A percentile compares a stretch with the other conserved stretches of the same genome.
phyloP scores from a whole-genome alignment of 2,329 filamentous ascomycete genomes.

The Colletotrichum cuscutae region DNA sequence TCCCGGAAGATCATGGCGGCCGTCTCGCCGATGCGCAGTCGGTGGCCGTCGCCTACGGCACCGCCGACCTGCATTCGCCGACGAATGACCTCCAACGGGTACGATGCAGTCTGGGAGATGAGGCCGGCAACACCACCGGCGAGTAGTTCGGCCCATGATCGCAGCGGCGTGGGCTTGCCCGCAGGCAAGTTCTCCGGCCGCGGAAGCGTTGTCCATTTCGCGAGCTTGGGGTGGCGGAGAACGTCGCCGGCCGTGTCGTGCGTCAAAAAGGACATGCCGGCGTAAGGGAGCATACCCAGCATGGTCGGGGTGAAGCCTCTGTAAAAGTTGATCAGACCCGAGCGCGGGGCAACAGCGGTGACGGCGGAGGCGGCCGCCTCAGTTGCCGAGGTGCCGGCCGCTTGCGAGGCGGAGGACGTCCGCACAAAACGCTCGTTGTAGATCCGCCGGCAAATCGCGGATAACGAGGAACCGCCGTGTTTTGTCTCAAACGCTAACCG shows the following conservation, averaged over 20 bases:
- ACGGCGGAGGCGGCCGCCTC: slow-evolving; percentile 53
- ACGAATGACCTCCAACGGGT: slow-evolving; percentile 92
- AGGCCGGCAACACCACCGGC: slow-evolving; percentile 89
- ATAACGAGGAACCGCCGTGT: slow-evolving; percentile 74
- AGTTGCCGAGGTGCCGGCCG: slow-evolving; percentile 52
- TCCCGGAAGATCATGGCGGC: slow-evolving; percentile 79
- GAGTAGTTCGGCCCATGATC: slow-evolving; percentile 86
- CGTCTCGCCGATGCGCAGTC: slow-evolving; percentile 83
- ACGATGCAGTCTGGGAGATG: slow-evolving; percentile 90
- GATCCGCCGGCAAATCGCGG: slow-evolving; percentile 85
- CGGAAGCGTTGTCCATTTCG: slow-evolving; percentile 80
- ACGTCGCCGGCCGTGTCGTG: slow-evolving; percentile 92
- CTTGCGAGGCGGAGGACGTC: slow-evolving; percentile 42
- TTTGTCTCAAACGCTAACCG: slow-evolving; percentile 95
- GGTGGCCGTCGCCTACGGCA: slow-evolving; percentile 88
- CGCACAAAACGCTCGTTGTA: slow-evolving; percentile 77
- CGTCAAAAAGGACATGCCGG: slow-evolving; percentile 93
- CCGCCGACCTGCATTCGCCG: slow-evolving; percentile 96
- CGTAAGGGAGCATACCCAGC: slow-evolving; percentile 95
- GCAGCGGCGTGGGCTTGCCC: slow-evolving; percentile 77
- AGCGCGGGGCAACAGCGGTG: slow-evolving; percentile 63
- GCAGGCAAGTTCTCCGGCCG: slow-evolving; percentile 62
- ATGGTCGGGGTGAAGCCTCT: slow-evolving; percentile 91
- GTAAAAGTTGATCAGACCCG: slow-evolving; percentile 90
- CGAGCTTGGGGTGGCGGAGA: slow-evolving; percentile 75